Base-by-base conservation (phyloP, 2,329 filamentous ascomycete species). In the Aplosporella prunicola region DNA sequence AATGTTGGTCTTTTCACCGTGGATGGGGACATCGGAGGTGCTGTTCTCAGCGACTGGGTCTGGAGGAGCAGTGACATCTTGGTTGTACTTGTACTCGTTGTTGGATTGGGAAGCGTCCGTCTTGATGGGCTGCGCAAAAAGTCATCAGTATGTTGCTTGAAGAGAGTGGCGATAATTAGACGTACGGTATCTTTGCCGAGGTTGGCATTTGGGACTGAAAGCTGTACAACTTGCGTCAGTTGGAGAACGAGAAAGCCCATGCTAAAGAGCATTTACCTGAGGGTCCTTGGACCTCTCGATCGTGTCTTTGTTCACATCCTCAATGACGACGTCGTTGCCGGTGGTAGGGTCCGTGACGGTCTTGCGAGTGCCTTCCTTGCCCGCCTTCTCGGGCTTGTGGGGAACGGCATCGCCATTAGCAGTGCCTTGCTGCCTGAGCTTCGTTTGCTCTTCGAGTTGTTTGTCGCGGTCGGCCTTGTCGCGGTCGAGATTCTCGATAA, bases 1-100 rank as follows among this genome's bases (percentile, higher is more conserved):
- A 13, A 96, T 80, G 45, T 94, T 95, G 3, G 91, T 96, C 71
- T 91, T 95, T 56, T 96, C 89, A 51, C 88, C 89, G 53, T 88
- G 83, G 41, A 96, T 93, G 3, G 91, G 91, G 1, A 96, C 87
- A 60, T 96, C 91, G 17, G 85, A 88, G 0, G 89, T 96, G 22
- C 80, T 77, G 16, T 86, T 85, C 40, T 80, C 72, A 11, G 80
- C 78, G 14, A 94, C 69, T 0, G 89, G 89, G 47, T 93, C 88
- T 1, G 89, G 89, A 2, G 89, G 89, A 1, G 89, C 84, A 0
- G 86, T 93, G 40, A 93, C 69, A 60, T 96, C 89, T 61, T 95
- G 89, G 8, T 78, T 83, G 40, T 81, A 56, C 45, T 82, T 83
- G 60, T 96, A 95, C 45, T 93, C 83, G 42, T 80, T 72, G 18